Evolutionary conservation across 805 yeast species (phyloP), one percentile per base, ranked within the genome.

Genomic region (Zygosaccharomyces siamensis): DNA sequence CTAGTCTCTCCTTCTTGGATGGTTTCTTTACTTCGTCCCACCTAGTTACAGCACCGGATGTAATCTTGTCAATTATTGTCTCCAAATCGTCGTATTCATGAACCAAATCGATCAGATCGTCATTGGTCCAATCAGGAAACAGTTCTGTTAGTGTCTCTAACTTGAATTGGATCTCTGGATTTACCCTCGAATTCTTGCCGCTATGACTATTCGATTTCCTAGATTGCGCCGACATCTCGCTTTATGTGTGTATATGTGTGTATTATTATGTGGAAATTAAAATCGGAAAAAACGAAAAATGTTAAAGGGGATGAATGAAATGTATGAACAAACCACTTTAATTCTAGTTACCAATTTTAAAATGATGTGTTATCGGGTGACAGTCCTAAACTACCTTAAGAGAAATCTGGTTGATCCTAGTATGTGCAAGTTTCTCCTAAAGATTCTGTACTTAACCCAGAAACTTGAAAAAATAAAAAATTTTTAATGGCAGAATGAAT

Each of bases 61-160:
- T 83, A 69, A 93, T 90, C 67, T 89, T 83, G 63, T 85, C 90
- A 55, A 88, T 84, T 55, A 93, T 87, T 39, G 79, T 76, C 63
- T 85, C 95, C 57, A 89, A 74, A 64, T 86, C 89, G 54, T 81
- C 75, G 54, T 84, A 79, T 69, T 93, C 98, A 49, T 75, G 74
- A 58, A 90, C 81, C 50, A 89, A 81, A 46, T 84, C 79, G 40
- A 75, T 71, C 64, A 93, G 80, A 65, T 93, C 99, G 26, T 86
- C 95, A 47, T 77, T 74, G 42, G 86, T 78, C 99, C 99, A 93
- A 64, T 87, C 96, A 39, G 97, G 96, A 72, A 93, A 90, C 74
- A 93, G 76, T 70, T 92, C 98, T 44, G 76, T 68, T 58, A 92
- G 78, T 32, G 86, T 79, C 46, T 69, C 69, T 50, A 79, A 72